Conservation (phyloP, 352 stramenopile species). For the Pythium biforme region DNA sequence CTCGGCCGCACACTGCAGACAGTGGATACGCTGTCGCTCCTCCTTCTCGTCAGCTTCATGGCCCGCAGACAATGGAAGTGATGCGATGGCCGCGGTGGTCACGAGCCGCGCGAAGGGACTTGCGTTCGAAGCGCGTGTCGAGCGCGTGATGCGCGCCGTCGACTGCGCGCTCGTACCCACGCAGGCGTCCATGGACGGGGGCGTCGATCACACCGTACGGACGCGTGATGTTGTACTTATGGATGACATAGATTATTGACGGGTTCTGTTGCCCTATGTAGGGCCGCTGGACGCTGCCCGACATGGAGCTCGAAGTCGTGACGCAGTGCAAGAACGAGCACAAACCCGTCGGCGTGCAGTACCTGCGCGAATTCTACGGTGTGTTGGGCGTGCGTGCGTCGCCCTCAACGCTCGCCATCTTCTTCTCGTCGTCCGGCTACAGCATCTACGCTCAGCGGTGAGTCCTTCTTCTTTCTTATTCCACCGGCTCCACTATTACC, state of each 20-base stretch:
- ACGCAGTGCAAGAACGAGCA: conserved; percentile 83
- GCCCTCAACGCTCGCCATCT: conserved; percentile 50
- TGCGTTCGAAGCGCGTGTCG: conserved; percentile 60
- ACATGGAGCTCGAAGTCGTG: conserved; percentile 60
- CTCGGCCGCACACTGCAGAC: not conserved
- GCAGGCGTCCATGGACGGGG: conserved; percentile 65
- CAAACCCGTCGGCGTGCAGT: conserved; percentile 64
- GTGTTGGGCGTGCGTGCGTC: conserved; percentile 46
- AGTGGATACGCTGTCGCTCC: not conserved
- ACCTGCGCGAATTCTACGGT: conserved; percentile 77
- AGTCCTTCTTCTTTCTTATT: not conserved
- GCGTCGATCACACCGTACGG: conserved; percentile 63
- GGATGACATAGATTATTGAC: not conserved
- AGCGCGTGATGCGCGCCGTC: conserved; percentile 47
- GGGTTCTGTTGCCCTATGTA: no score
- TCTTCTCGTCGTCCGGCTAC: conserved; percentile 73
- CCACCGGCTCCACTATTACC: no score
- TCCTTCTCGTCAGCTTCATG: not conserved
- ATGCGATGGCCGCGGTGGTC: not conserved
- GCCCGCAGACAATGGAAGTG: not conserved
- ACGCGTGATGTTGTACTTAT: no score
- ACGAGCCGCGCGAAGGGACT: conserved; percentile 49
- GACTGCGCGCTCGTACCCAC: conserved; percentile 55
- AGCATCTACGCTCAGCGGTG: conserved; percentile 75
- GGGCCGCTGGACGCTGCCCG: conserved; percentile 64